These are phyloP conservation scores for Rubia yunnanensis DNA, from an alignment of 257 asterid species.

Conservation along the genomic window DNA sequence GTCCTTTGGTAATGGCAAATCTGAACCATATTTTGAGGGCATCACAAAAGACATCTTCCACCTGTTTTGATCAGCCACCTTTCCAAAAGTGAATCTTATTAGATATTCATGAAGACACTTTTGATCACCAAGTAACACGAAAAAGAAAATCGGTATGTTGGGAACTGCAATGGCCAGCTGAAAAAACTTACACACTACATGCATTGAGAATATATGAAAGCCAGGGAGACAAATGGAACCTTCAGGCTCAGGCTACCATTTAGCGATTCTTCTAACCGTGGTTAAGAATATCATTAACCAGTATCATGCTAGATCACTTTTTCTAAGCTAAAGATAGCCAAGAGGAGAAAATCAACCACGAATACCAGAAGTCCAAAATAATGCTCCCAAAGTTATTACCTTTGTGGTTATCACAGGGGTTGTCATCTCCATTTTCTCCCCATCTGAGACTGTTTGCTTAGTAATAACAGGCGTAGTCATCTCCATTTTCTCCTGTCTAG, in stretches of 20 bases:
- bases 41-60: constrained; percentile 81
- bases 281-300: neutral
- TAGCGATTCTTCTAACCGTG: neutral
- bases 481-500: constrained; percentile 59
- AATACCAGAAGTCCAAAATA: neutral
- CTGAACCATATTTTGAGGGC: constrained; percentile 79
- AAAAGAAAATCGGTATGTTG: neutral
- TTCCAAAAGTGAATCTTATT: neutral
- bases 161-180: neutral
- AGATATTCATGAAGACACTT: neutral
- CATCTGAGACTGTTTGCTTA: constrained; percentile 38
- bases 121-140: neutral
- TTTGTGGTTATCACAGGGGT: constrained; percentile 72
- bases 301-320: neutral
- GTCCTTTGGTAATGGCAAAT: constrained; percentile 75
- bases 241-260: neutral
- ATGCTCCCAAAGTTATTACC: constrained; percentile 26
- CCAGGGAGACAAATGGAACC: neutral
- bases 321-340: neutral
- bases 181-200: neutral
- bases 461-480: constrained; percentile 87
- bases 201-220: neutral
- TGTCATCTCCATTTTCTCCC: constrained; percentile 87
- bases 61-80: constrained; percentile 49
- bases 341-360: neutral